phyloP scores from a whole-genome alignment of 305 asterid genomes.

The Fraxinus latifolia region DNA sequence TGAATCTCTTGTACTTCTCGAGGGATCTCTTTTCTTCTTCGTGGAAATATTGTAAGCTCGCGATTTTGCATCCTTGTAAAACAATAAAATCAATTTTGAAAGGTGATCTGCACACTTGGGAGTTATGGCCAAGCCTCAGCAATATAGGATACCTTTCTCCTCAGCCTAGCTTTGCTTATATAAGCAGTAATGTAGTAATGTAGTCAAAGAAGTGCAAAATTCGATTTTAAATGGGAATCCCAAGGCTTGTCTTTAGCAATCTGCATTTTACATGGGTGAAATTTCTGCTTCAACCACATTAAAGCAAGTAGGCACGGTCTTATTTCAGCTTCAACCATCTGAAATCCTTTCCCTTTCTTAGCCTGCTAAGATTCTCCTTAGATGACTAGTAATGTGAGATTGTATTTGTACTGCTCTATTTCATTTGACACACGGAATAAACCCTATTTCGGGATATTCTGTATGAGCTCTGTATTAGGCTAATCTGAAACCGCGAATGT shows the following conservation, averaged over 20 bases:
- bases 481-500: not conserved
- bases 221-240: not conserved
- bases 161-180: not conserved
- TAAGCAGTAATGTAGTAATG: not conserved
- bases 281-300: not conserved
- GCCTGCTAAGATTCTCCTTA: not conserved
- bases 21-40: not conserved
- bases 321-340: not conserved
- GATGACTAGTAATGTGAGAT: not conserved
- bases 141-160: not conserved
- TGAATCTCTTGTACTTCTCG: not conserved
- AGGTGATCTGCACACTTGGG: not conserved
- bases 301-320: not conserved
- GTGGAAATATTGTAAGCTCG: not conserved
- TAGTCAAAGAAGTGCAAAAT: not conserved
- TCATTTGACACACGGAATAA: not conserved
- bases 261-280: not conserved
- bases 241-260: not conserved
- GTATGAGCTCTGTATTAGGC: not conserved
- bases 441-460: not conserved
- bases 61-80: not conserved
- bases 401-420: not conserved
- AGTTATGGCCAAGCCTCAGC: not conserved
- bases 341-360: not conserved
- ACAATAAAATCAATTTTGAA: not conserved